Base-by-base conservation (phyloP, 805 yeast species). In the Ogataea zsoltii region DNA sequence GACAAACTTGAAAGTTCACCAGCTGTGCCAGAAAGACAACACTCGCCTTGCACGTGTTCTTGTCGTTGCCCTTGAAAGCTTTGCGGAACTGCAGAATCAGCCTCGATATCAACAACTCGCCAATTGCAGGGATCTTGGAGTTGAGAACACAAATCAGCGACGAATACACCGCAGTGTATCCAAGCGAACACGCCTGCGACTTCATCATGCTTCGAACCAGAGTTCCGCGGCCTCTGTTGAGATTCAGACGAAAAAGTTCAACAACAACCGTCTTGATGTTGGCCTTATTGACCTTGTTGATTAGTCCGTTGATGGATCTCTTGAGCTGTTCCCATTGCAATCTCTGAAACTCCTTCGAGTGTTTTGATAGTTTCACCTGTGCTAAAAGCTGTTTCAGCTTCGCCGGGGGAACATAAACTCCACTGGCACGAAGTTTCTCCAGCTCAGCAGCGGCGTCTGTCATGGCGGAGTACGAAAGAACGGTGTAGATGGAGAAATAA, bases 91-190 rank as follows among this genome's bases (percentile, higher is more conserved):
- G 81, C 3, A 81, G 55, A 1, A 85, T 67, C 21, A 83, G 62
- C 48, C 94, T 69, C 7, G 72, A 57, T 0, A 74, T 60, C 26
- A 86, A 50, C 4, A 83, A 60, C 45, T 75, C 75, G 2, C 96
- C 96, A 14, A 88, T 65, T 29, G 76, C 76, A 0, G 95, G 94
- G 3, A 87, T 61, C 52, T 83, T 79, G 4, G 85, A 75, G 62
- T 86, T 85, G 10, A 89, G 41, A 0, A 83, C 72, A 2, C 83
- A 72, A 0, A 77, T 72, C 29, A 89, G 55, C 0, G 85, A 67
- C 0, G 90, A 80, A 53, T 76, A 82, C 1, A 75, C 72, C 0
- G 78, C 63, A 0, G 85, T 72, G 33, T 53, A 53, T 3, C 46
- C 41, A 14, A 62, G 34, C 12, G 80, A 69, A 7, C 57, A 61